phyloP scores from a whole-genome alignment of 2,329 filamentous ascomycete species.

The Fusarium oxysporum region DNA sequence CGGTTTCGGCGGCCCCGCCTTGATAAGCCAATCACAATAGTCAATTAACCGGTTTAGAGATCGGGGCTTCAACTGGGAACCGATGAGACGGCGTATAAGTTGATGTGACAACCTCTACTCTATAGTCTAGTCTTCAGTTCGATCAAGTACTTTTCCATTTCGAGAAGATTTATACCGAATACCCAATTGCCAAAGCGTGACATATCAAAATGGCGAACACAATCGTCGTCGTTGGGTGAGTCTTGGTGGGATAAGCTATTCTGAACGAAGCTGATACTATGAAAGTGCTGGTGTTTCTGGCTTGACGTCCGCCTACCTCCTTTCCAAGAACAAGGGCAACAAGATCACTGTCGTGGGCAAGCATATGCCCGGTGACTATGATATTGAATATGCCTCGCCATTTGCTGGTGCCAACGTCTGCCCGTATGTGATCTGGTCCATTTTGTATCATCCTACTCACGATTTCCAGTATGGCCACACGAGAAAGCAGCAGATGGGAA shows the following conservation, averaged over 20 bases:
- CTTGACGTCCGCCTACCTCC: conserved; percentile 62
- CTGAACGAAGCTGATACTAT: neutral
- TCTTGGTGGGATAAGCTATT: neutral
- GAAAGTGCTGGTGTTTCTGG: conserved; percentile 62
- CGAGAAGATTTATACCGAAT: neutral
- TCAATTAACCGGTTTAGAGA: conserved; percentile 7
- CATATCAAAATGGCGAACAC: conserved; percentile 45
- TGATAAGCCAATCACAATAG: conserved; percentile 18
- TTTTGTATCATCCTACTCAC: neutral
- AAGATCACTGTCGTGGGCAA: conserved; percentile 80
- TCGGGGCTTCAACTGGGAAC: conserved; percentile 31
- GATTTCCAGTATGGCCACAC: conserved; percentile 56
- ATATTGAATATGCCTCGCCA: conserved; percentile 89
- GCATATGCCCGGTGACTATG: conserved; percentile 94
- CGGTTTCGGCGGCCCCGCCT: conserved; percentile 21
- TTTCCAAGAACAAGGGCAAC: conserved; percentile 59
- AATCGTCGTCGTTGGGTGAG: conserved; percentile 53
- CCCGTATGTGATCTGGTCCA: conserved; percentile 65
- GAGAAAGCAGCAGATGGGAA: conserved; percentile 66
- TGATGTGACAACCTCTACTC: conserved; percentile 13
- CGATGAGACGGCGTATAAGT: conserved; percentile 16
- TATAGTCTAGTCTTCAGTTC: neutral
- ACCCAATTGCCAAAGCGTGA: neutral
- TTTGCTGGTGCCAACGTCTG: conserved; percentile 88
- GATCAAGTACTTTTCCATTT: neutral